Evolutionary conservation across 1,284 basidiomycete species (phyloP), one percentile per base, ranked within the genome.

Genomic region (Cryptococcus sp.): DNA sequence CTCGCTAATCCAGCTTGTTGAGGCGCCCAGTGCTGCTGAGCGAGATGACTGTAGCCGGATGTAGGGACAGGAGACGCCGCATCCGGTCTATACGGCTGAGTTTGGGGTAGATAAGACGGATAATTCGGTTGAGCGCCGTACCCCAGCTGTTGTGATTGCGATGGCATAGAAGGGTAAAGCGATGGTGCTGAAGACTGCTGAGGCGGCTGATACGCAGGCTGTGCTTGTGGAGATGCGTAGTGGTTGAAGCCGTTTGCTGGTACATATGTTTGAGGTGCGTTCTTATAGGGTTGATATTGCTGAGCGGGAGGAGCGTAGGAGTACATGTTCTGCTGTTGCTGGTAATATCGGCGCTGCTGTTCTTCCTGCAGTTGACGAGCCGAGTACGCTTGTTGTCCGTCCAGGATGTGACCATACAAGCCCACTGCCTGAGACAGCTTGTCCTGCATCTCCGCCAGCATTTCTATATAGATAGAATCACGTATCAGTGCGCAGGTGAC

Each of bases 401-500:
- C 92, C 47, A 96, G 81, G 16, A 96, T 81, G 54, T 87, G 84
- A 69, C 96, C 93, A 75, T 96, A 97, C 2, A 95, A 80, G 65
- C 88, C 88, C 47, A 97, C 92, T 0, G 91, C 92, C 75, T 95
- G 86, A 0, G 91, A 90, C 3, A 97, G 82, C 76, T 96, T 94
- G 60, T 89, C 88, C 71, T 97, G 90, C 93, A 97, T 96, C 52
- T 94, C 91, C 8, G 86, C 82, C 19, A 98, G 81, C 71, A 92
- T 82, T 73, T 92, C 92, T 94, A 55, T 5, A 56, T 42, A 3
- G 2, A 35, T 57, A 3, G 2, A 35, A 55, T 27, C 16, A 49
- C 25, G 5, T 3, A 23, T 31, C n/a, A 49, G n/a, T 38, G 3
- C 35, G 48, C 49, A 17, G 8, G 5, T 39, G 35, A 16, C 31